These are phyloP conservation scores for Neurospora sp. DNA, from an alignment of 495 filamentous ascomycete species.

Conservation along the genomic window DNA sequence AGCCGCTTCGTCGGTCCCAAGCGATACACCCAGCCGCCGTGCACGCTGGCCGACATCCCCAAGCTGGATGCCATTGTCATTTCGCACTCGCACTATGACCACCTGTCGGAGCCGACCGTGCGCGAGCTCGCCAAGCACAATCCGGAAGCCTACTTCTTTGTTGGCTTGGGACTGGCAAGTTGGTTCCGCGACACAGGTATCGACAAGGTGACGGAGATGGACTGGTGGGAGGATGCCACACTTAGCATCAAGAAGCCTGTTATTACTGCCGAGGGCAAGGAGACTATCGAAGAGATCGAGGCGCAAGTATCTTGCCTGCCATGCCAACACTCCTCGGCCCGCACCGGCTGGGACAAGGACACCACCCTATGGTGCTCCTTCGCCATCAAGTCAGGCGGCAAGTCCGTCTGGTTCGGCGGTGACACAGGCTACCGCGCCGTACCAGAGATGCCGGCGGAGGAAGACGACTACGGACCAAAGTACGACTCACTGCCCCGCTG, in stretches of 20 bases:
- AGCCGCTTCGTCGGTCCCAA: conserved; percentile 63
- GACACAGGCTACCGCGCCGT: conserved; percentile 80
- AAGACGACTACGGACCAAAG: conserved; percentile 64
- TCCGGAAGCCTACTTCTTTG: conserved; percentile 81
- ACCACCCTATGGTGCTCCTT: conserved; percentile 83
- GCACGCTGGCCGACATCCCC: conserved; percentile 69
- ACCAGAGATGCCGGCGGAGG: conserved; percentile 44
- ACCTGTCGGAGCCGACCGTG: conserved; percentile 69
- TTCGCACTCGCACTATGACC: conserved; percentile 91
- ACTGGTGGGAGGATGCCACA: conserved; percentile 90
- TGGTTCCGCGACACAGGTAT: conserved; percentile 72
- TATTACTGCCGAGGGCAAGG: conserved; percentile 16
- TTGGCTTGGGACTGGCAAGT: conserved; percentile 72
- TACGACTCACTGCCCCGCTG: conserved; percentile 60
- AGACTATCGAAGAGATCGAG: conserved; percentile 37
- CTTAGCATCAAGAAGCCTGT: conserved; percentile 42
- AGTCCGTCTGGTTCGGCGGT: conserved; percentile 66
- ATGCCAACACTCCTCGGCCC: conserved; percentile 71
- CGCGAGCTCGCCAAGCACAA: conserved; percentile 58
- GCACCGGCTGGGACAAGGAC: conserved; percentile 56
- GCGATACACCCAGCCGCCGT: conserved; percentile 72
- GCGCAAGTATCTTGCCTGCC: conserved; percentile 77
- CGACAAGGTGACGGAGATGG: conserved; percentile 70
- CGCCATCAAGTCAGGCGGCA: conserved; percentile 65
- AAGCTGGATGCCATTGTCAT: conserved; percentile 83